These are phyloP conservation scores for Sarcodon aspratus DNA, from an alignment of 768 basidiomycete genomes.

Conservation along the genomic window DNA sequence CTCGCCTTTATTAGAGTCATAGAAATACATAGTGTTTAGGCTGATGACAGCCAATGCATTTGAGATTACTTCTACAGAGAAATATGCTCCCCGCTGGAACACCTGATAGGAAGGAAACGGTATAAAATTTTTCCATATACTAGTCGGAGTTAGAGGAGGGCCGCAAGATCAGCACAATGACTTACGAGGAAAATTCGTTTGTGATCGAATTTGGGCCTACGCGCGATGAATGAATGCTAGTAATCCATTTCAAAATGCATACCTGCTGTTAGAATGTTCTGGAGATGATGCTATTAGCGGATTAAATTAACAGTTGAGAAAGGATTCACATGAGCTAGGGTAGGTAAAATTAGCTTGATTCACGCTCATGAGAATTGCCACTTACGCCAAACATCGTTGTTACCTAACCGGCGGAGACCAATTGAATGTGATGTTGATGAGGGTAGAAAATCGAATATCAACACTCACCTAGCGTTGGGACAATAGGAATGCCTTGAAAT, in stretches of 20 bases:
- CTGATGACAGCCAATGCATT: conserved; percentile 68
- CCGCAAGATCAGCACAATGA: conserved; percentile 3
- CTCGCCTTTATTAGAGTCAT: conserved; percentile 77
- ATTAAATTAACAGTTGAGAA: too few relatives aligned
- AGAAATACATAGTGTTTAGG: conserved; percentile 87
- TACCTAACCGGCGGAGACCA: conserved; percentile 35
- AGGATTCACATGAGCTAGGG: conserved; percentile 44
- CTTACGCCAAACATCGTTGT: conserved; percentile 89
- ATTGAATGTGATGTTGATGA: conserved; percentile 2
- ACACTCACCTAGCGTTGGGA: conserved; percentile 63
- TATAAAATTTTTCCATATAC: conserved; percentile 76
- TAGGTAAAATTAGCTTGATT: conserved; percentile 8
- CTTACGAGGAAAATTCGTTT: conserved; percentile 58
- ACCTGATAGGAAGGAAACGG: conserved; percentile 71
- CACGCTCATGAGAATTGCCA: conserved; percentile 5
- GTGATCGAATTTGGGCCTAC: conserved; percentile 61
- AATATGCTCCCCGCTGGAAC: conserved; percentile 86
- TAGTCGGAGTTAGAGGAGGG: conserved; percentile 11
- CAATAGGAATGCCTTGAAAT: conserved; percentile 73
- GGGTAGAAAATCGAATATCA: conserved; percentile 2
- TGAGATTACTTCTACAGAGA: conserved; percentile 67
- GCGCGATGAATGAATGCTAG: background rate
- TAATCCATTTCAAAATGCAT: conserved; percentile 3
- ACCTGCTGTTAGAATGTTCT: conserved; percentile 66
- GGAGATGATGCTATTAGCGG: background rate